These are phyloP conservation scores for Cyamopsis tetragonoloba DNA, from an alignment of 306 rosid genomes.

Conservation along the genomic window DNA sequence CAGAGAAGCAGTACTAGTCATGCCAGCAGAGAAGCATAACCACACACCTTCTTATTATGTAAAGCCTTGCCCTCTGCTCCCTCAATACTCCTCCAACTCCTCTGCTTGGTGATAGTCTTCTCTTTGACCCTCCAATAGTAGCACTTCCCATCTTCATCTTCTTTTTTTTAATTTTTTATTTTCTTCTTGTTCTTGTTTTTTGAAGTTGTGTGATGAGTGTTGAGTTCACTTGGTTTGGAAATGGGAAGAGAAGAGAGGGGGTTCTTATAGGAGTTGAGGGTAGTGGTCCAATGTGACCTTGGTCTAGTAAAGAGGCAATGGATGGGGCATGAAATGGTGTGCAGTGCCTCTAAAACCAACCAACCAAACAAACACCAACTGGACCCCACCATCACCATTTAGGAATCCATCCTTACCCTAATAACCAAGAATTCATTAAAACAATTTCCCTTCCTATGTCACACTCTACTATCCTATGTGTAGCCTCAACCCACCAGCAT, in stretches of 20 bases:
- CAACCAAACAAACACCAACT: conserved; percentile 50
- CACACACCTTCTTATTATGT: conserved; percentile 92
- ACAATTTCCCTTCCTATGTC: conserved; percentile 39
- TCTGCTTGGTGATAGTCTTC: conserved; percentile 73
- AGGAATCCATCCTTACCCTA: conserved; percentile 54
- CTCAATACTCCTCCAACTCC: conserved; percentile 82
- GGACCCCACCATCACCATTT: conserved; percentile 62
- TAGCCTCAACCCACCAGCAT: conserved; percentile 58
- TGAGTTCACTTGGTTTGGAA: conserved; percentile 24
- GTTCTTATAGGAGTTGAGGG: conserved; percentile 41
- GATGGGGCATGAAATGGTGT: conserved; percentile 81
- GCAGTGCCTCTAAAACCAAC: conserved; percentile 75
- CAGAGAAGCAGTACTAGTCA: conserved; percentile 45
- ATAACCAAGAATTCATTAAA: conserved; percentile 29
- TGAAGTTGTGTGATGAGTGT: conserved; percentile 15
- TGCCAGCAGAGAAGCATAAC: conserved; percentile 99
- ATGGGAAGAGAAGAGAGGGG: conserved; percentile 18
- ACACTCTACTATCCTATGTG: conserved; percentile 32
- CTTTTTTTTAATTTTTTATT: background rate
- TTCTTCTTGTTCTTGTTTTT: background rate
- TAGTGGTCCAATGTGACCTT: conserved; percentile 41
- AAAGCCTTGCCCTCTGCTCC: conserved; percentile 83
- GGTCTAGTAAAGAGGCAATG: conserved; percentile 52
- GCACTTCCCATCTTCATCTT: conserved; percentile 63
- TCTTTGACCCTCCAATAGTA: conserved; percentile 58